These are phyloP conservation scores for Alnus glutinosa DNA, from an alignment of 306 rosid species.

Conservation along the genomic window DNA sequence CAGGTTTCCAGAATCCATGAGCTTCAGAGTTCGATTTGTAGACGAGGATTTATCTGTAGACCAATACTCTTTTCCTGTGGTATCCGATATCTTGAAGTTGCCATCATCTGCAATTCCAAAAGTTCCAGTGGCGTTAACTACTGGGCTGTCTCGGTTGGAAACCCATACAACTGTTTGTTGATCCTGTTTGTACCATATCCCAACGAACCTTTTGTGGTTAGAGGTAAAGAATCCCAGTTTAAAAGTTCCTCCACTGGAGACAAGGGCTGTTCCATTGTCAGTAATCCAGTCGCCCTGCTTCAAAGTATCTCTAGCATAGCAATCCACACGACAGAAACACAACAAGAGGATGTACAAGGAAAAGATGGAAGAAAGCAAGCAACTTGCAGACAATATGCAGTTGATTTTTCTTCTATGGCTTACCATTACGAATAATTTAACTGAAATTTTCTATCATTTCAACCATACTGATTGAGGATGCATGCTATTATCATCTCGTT, in stretches of 20 bases:
- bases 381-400: background rate
- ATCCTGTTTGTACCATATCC: slow-evolving; percentile 28
- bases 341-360: background rate
- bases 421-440: background rate
- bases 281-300: background rate
- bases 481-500: too few species aligned
- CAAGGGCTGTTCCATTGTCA: background rate
- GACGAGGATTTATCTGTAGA: too few species aligned
- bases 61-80: too few species aligned
- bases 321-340: background rate
- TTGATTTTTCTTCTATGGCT: background rate
- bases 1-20: too few species aligned
- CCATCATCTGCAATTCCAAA: background rate
- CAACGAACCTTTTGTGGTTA: slow-evolving; percentile 22
- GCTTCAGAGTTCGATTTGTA: too few species aligned
- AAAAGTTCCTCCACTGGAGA: slow-evolving; percentile 32
- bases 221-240: slow-evolving; percentile 42
- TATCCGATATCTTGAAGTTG: background rate
- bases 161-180: background rate
- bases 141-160: background rate
- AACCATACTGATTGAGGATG: too few species aligned
- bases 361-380: background rate
- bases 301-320: slow-evolving; percentile 2
- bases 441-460: too few species aligned
- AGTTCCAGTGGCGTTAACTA: background rate